phyloP scores from a whole-genome alignment of 2,329 filamentous ascomycete species.

The Fusarium sp. region DNA sequence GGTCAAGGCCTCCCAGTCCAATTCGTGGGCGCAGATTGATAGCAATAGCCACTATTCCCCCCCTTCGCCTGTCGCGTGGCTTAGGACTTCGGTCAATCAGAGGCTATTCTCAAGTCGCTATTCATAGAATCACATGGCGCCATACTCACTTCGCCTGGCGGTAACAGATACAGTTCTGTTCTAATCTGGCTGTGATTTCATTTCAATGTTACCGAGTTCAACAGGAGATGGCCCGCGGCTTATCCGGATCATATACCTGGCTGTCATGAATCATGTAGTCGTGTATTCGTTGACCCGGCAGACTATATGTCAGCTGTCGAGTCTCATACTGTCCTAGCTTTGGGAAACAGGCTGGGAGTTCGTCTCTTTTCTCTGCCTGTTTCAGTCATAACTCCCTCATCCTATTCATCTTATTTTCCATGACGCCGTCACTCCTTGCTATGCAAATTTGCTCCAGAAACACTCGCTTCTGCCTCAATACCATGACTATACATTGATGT shows the following conservation, averaged over 20 bases:
- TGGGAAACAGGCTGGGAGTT: background rate
- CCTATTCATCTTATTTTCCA: constrained; percentile 5
- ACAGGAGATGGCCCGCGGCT: background rate
- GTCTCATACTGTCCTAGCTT: background rate
- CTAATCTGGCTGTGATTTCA: background rate
- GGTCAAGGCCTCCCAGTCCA: background rate
- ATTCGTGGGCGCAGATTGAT: background rate
- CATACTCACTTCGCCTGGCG: background rate
- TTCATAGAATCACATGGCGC: background rate
- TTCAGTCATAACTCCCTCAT: background rate
- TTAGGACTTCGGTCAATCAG: background rate
- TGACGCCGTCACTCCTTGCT: constrained; percentile 43
- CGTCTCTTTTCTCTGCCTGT: background rate
- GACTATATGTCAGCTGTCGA: background rate
- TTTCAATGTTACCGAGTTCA: background rate
- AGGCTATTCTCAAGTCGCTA: background rate
- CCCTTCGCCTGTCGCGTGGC: background rate
- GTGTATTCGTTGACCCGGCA: background rate
- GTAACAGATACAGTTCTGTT: background rate
- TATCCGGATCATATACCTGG: background rate
- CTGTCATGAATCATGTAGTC: background rate
- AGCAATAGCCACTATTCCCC: background rate
- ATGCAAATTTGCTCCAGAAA: constrained; percentile 34
- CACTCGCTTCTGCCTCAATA: constrained; percentile 12
- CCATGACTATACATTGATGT: background rate